These are phyloP conservation scores for Lachnellula occidentalis DNA, from an alignment of 2,329 filamentous ascomycete genomes.

Conservation along the genomic window DNA sequence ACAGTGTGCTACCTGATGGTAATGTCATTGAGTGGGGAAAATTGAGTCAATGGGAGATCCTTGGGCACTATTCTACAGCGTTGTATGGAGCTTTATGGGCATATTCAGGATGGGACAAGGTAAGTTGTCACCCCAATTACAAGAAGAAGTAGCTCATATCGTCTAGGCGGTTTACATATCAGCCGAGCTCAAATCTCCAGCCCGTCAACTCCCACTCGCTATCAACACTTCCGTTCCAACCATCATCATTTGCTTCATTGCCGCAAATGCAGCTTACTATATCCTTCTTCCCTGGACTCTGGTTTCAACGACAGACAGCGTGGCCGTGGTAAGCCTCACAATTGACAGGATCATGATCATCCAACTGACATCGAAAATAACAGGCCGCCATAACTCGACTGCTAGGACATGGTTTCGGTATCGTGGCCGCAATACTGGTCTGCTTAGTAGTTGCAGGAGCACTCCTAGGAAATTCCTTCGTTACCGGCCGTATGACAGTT, in stretches of 20 bases:
- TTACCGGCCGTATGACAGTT: slow-evolving; percentile 55
- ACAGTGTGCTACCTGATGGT: slow-evolving; percentile 46
- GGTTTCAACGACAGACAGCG: slow-evolving; percentile 53
- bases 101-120: slow-evolving; percentile 63
- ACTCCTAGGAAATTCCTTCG: slow-evolving; percentile 57
- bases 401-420: slow-evolving; percentile 47
- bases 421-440: slow-evolving; percentile 50
- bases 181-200: slow-evolving; percentile 46
- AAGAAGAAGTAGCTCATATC: slow-evolving; percentile 5
- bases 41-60: slow-evolving; percentile 50
- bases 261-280: slow-evolving; percentile 58
- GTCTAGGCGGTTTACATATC: slow-evolving; percentile 49
- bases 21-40: slow-evolving; percentile 42
- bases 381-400: slow-evolving; percentile 52
- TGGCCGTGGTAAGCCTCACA: slow-evolving; percentile 49
- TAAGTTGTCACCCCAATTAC: slow-evolving; percentile 28
- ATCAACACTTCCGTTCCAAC: slow-evolving; percentile 57
- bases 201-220: slow-evolving; percentile 51
- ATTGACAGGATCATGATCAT: not conserved
- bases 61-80: slow-evolving; percentile 55
- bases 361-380: not conserved
- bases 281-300: slow-evolving; percentile 55
- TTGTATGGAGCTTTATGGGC: slow-evolving; percentile 60
- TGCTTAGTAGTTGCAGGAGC: slow-evolving; percentile 58
- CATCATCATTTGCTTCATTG: slow-evolving; percentile 53